These are phyloP conservation scores for Choanephora cucurbitarum DNA, from an alignment of 371 early-diverging fungal genomes.

Conservation along the genomic window DNA sequence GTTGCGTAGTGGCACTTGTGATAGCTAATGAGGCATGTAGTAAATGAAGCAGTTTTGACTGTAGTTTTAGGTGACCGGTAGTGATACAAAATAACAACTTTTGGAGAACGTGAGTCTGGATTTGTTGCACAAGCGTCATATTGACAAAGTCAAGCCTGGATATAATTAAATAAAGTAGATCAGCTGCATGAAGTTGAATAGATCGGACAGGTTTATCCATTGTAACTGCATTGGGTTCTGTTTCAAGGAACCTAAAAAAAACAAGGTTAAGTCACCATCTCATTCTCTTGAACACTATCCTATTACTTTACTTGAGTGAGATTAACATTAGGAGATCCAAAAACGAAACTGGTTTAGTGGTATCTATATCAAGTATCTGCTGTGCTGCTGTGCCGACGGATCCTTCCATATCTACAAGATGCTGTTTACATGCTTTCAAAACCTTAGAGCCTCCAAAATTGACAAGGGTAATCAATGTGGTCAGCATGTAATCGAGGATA, in stretches of 20 bases:
- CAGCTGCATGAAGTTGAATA: conserved; percentile 66
- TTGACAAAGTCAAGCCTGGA: conserved; percentile 59
- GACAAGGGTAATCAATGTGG: conserved; percentile 54
- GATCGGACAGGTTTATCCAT: conserved; percentile 28
- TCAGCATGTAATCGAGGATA: conserved; percentile 67
- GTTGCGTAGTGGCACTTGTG: conserved; percentile 31
- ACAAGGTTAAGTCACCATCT: neutral
- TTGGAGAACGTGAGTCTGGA: conserved; percentile 58
- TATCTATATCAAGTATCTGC: conserved; percentile 15
- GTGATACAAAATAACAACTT: conserved; percentile 68
- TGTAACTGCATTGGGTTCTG: conserved; percentile 35
- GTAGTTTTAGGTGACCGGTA: conserved; percentile 60
- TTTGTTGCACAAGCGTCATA: conserved; percentile 48
- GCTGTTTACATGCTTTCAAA: conserved; percentile 51
- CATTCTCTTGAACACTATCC: neutral
- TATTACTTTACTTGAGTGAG: conserved; percentile 16
- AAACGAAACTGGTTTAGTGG: conserved; percentile 5
- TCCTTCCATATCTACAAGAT: conserved; percentile 28
- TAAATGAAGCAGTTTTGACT: conserved; percentile 72
- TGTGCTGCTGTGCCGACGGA: conserved; percentile 25
- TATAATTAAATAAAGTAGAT: conserved; percentile 63
- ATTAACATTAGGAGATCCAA: conserved; percentile 20
- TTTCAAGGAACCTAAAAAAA: conserved; percentile 43
- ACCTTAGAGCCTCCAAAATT: conserved; percentile 61
- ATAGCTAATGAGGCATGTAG: conserved; percentile 63